Conservation (phyloP, 129 eudicot genomes). For the Flaveria brownii region DNA sequence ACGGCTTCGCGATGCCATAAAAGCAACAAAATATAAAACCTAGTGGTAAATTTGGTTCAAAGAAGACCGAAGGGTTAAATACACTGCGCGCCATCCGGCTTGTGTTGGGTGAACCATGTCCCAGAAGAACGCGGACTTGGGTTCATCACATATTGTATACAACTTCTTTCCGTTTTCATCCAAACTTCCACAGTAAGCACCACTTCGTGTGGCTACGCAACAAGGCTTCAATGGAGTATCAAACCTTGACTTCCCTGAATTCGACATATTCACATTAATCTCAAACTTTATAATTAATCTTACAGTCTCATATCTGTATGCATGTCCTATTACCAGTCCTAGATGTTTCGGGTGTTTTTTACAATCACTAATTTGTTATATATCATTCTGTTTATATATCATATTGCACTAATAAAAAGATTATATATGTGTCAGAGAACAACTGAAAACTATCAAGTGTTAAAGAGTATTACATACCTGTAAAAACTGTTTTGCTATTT, state of each 20-base stretch:
- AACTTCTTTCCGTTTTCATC: constrained; percentile 50
- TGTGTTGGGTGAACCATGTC: constrained; percentile 71
- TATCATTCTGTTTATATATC: too few relatives aligned
- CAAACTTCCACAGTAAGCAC: constrained; percentile 49
- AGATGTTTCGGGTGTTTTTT: background rate
- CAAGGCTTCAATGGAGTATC: constrained; percentile 78
- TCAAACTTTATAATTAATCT: background rate
- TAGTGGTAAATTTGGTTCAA: constrained; percentile 42
- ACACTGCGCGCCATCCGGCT: constrained; percentile 78
- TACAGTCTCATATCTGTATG: background rate
- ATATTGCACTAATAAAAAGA: too few relatives aligned
- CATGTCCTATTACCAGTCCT: background rate
- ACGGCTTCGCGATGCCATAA: background rate
- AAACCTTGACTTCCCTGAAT: constrained; percentile 53
- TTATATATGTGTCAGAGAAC: background rate
- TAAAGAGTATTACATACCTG: constrained; percentile 39
- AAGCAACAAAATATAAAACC: background rate
- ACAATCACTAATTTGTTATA: too few relatives aligned
- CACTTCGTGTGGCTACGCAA: constrained; percentile 46
- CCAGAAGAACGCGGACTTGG: constrained; percentile 71
- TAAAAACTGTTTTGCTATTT: constrained; percentile 39
- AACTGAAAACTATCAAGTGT: background rate
- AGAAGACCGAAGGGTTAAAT: constrained; percentile 35
- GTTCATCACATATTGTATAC: constrained; percentile 59
- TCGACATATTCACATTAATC: background rate